A percentile compares a stretch with the other conserved stretches of the same genome.
Evolutionary conservation across 139 green algal species (phyloP).

Genomic region (Spirogloea muscicola): DNA sequence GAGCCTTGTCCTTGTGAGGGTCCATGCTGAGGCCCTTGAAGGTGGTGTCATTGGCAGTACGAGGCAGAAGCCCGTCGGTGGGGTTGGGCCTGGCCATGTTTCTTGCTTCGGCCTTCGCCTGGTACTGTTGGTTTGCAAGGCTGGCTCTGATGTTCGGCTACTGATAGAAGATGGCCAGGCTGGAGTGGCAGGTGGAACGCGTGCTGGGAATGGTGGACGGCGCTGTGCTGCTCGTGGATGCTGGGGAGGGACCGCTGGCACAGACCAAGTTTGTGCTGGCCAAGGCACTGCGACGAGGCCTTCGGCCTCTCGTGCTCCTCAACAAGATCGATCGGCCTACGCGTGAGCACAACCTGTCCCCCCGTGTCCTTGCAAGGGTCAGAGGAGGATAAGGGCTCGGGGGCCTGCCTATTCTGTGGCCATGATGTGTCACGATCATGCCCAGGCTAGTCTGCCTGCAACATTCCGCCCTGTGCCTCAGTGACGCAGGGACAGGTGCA

Average conservation of each 20-base stretch:
- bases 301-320: constrained; percentile 75
- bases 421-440: background rate
- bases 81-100: no score
- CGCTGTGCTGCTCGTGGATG: constrained; percentile 82
- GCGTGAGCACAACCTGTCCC: constrained; percentile 8
- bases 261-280: constrained; percentile 88
- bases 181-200: constrained; percentile 72
- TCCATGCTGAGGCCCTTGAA: no score
- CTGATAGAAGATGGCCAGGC: no score
- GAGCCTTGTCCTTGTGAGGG: no score
- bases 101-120: no score
- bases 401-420: background rate
- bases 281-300: constrained; percentile 69
- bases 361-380: background rate
- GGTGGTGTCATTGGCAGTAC: no score
- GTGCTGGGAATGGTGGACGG: constrained; percentile 86
- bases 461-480: background rate
- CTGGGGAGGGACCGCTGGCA: constrained; percentile 71
- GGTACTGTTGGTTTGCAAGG: no score
- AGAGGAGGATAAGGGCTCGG: background rate
- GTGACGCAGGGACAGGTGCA: constrained; percentile 51
- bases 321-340: constrained; percentile 74
- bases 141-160: no score
- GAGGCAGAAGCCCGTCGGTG: no score
- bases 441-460: background rate